Base-by-base conservation (phyloP, 306 rosid species). In the Carpinus fangiana region DNA sequence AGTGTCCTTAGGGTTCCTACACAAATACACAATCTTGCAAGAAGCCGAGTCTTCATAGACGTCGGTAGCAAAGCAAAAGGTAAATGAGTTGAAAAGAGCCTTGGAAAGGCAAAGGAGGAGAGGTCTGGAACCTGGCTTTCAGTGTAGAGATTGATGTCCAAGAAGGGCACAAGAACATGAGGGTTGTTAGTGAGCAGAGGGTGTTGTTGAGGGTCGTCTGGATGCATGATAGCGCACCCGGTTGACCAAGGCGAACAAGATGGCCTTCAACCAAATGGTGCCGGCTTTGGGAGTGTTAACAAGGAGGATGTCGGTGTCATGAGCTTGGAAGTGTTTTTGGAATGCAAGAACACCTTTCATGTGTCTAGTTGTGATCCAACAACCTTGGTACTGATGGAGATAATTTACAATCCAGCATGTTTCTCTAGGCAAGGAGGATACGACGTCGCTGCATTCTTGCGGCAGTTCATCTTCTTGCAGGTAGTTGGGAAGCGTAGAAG, bases 221-320 rank as follows among this genome's bases (percentile, higher is more conserved):
- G 43, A 7, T 0, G n/a, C n/a, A n/a, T n/a, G 73, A 71, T 76
- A 47, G 3, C 2, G 67, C 7, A 43, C 12, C 4, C 89, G 73
- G 12, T 83, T 86, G 0, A 81, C 41, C 1, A 77, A 28, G 4
- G 88, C 66, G 50, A 86, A 88, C 12, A 65, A 4, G 7, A 85
- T 47, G 6, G 89, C 86, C 72, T 86, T 83, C 16, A 83, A 76
- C 91, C 91, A 88, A 10, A 85, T 88, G 56, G 86, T 86, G 18
- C 91, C 89, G 0, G 84, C 61, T 74, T 86, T 88, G 17, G 84
- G 89, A 61, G 31, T 17, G 16, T 82, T 61, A 9, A 77, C 81
- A 5, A 85, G 87, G 77, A 88, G 9, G 38, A 88, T 51, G 70
- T 85, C 89, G 0, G 79, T 17, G 13, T 83, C 78, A 0, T 20